A percentile compares a stretch with the other conserved stretches of the same genome.
Evolutionary conservation across 2,329 filamentous ascomycete genomes (phyloP).

Genomic region (Colletotrichum tofieldiae): DNA sequence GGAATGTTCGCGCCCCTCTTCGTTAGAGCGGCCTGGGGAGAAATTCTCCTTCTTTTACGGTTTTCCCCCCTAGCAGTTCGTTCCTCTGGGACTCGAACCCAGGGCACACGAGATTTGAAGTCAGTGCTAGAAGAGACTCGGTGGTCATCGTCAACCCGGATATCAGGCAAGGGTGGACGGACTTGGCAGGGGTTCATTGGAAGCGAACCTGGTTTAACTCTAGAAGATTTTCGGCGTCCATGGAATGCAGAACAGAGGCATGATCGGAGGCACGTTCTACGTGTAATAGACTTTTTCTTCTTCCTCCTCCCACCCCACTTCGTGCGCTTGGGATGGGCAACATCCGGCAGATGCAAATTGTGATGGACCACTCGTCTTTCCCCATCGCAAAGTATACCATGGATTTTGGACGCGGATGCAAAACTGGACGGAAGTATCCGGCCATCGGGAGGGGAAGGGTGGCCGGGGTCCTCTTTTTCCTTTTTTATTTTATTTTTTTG

Average conservation of each 20-base stretch:
- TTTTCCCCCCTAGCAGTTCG: neutral
- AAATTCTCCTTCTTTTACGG: constrained; percentile 10
- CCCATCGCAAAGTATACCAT: neutral
- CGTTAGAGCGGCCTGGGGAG: constrained; percentile 9
- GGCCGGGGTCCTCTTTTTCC: no score
- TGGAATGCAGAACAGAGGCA: neutral
- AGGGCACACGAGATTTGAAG: neutral
- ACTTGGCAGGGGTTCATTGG: neutral
- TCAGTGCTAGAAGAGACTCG: neutral
- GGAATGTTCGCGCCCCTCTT: neutral
- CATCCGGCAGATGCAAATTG: neutral
- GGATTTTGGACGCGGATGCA: constrained; percentile 5
- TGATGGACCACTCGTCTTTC: neutral
- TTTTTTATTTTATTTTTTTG: neutral
- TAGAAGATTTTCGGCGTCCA: neutral
- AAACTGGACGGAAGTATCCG: neutral
- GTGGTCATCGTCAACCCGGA: neutral
- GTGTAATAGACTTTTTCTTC: neutral
- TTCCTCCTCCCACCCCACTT: neutral
- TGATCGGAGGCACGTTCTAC: neutral
- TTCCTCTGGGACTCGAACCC: neutral
- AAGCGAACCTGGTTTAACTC: neutral
- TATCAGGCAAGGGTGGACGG: neutral
- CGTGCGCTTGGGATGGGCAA: neutral
- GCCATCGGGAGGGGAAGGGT: neutral